Conservation (phyloP, 768 basidiomycete species). For the Daedaleopsis nitida region DNA sequence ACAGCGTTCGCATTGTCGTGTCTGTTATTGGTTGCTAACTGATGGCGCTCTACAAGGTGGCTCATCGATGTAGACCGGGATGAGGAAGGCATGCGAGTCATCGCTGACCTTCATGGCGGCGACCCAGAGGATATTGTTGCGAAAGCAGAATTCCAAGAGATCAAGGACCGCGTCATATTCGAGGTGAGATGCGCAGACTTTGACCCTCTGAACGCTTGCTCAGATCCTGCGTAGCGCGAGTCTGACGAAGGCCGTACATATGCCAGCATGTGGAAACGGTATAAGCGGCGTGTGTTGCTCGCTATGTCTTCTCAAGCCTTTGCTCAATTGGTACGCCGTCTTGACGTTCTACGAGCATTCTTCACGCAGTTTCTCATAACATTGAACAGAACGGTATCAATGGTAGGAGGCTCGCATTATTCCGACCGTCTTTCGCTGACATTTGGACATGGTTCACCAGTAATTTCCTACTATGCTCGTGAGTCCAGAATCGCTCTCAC, state of each 20-base stretch:
- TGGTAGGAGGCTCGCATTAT: slow-evolving; percentile 44
- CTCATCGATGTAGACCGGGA: slow-evolving; percentile 88
- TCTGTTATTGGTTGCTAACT: neutral
- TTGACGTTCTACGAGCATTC: neutral
- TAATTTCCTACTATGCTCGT: slow-evolving; percentile 95
- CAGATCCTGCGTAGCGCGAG: slow-evolving; percentile 58
- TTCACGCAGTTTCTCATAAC: neutral
- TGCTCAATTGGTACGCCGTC: slow-evolving; percentile 78
- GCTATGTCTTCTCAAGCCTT: slow-evolving; percentile 97
- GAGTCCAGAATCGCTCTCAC: slow-evolving; percentile 35
- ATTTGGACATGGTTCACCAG: slow-evolving; percentile 39
- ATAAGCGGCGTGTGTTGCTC: slow-evolving; percentile 84
- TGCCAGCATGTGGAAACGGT: slow-evolving; percentile 80
- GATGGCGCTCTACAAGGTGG: slow-evolving; percentile 53
- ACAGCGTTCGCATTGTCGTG: slow-evolving; percentile 17
- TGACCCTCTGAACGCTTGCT: neutral
- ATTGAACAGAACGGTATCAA: slow-evolving; percentile 85
- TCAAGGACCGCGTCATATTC: slow-evolving; percentile 75
- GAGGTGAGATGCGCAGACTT: slow-evolving; percentile 49
- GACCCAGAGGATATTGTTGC: slow-evolving; percentile 68
- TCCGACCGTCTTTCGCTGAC: neutral
- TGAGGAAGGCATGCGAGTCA: slow-evolving; percentile 78
- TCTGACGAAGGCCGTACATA: slow-evolving; percentile 79
- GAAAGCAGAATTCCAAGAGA: slow-evolving; percentile 84
- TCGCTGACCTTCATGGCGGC: slow-evolving; percentile 88